Evolutionary conservation across 2,329 filamentous ascomycete genomes (phyloP).

Genomic region (Hypoxylon sp.): DNA sequence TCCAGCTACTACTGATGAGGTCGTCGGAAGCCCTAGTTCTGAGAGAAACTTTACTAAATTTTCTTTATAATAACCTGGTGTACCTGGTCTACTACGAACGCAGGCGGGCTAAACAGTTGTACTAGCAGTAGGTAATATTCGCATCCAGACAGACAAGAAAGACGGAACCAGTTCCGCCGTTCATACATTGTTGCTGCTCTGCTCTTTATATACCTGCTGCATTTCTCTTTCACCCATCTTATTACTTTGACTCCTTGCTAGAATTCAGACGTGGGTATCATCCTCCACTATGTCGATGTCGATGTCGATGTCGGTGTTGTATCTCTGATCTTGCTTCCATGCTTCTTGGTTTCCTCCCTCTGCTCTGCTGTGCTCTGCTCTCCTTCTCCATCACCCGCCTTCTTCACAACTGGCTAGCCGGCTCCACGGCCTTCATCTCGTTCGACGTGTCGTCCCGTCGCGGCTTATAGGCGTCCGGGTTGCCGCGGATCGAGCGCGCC

Average conservation of each 20-base stretch:
- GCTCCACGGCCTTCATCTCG: slow-evolving; percentile 36
- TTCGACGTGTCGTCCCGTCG: slow-evolving; percentile 22
- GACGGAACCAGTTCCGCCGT: slow-evolving; percentile 22
- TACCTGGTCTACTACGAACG: too few relatives aligned
- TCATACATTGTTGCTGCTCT: slow-evolving; percentile 2
- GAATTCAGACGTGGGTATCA: slow-evolving; percentile 14
- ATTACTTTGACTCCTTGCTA: not conserved
- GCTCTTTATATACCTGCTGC: not conserved
- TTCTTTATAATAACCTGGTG: too few relatives aligned
- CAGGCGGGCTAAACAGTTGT: too few relatives aligned
- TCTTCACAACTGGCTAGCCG: slow-evolving; percentile 25
- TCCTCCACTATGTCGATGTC: slow-evolving; percentile 7
- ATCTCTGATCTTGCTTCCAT: not conserved
- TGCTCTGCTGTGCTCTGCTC: too few relatives aligned
- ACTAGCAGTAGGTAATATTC: too few relatives aligned
- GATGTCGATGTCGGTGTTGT: too few relatives aligned
- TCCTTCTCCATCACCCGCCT: not conserved
- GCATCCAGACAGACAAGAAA: too few relatives aligned
- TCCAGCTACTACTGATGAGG: too few relatives aligned
- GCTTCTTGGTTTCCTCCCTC: not conserved
- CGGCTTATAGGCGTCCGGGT: slow-evolving; percentile 24
- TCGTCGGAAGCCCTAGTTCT: too few relatives aligned
- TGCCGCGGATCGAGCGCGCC: slow-evolving; percentile 28
- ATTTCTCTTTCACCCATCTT: slow-evolving; percentile 3
- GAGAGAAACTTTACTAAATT: too few relatives aligned